Percentiles rank a stretch among this genome's conserved stretches.
phyloP scores from a whole-genome alignment of 2,329 filamentous ascomycete genomes.

The Eutypa lata region DNA sequence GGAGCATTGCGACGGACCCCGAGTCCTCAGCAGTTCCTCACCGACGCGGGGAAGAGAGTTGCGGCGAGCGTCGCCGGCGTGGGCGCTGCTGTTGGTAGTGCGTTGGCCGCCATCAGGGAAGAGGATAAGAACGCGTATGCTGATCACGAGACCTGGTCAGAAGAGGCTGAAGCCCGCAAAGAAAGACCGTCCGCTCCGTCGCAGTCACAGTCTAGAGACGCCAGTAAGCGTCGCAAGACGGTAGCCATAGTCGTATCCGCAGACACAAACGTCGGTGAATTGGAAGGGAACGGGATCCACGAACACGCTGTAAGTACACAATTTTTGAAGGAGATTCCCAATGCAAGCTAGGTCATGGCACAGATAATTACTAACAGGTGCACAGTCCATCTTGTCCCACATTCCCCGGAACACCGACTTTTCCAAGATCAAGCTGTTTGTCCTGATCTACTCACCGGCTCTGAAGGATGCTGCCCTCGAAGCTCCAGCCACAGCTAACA shows the following conservation, averaged over 20 bases:
- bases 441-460: constrained; percentile 84
- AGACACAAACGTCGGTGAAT: constrained; percentile 57
- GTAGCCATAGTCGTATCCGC: constrained; percentile 89
- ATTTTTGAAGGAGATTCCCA: not conserved
- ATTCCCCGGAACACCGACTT: constrained; percentile 76
- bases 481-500: constrained; percentile 44
- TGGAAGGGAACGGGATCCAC: constrained; percentile 60
- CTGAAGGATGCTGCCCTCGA: constrained; percentile 65
- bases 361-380: constrained; percentile 9
- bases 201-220: constrained; percentile 25
- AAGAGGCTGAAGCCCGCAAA: constrained; percentile 74
- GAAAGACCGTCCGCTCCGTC: constrained; percentile 35
- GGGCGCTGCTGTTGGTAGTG: constrained; percentile 77
- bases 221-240: constrained; percentile 61
- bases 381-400: constrained; percentile 80
- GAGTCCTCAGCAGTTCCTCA: constrained; percentile 84
- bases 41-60: constrained; percentile 77
- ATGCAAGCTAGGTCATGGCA: constrained; percentile 5
- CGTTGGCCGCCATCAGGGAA: constrained; percentile 78
- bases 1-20: constrained; percentile 78
- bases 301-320: constrained; percentile 75
- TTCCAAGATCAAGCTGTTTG: constrained; percentile 71
- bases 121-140: constrained; percentile 77
- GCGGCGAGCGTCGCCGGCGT: constrained; percentile 80
- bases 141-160: constrained; percentile 88